Percentiles rank a stretch among this genome's conserved stretches.
phyloP scores from a whole-genome alignment of 805 yeast genomes.

The Huiozyma naganishii region DNA sequence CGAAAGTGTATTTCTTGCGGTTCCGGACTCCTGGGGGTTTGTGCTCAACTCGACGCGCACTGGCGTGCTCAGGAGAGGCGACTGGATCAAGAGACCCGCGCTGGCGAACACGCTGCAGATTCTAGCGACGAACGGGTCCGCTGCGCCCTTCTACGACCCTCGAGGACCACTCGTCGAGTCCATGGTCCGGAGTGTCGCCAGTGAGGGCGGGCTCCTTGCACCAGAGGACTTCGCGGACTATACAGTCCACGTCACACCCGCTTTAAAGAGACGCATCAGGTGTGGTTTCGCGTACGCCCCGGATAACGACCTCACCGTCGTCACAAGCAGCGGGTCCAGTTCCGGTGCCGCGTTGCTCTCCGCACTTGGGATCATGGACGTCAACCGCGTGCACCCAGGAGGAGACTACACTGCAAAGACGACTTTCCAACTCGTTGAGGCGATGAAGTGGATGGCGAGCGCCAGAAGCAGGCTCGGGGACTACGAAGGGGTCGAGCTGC shows the following conservation, averaged over 20 bases:
- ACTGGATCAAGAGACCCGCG: conserved; percentile 44
- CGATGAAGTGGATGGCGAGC: conserved; percentile 90
- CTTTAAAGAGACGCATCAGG: conserved; percentile 20
- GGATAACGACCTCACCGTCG: conserved; percentile 35
- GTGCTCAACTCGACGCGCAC: conserved; percentile 30
- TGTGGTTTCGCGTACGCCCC: conserved; percentile 24
- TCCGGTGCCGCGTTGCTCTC: conserved; percentile 75
- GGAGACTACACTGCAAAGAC: conserved; percentile 39
- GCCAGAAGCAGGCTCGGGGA: conserved; percentile 85
- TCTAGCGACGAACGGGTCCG: conserved; percentile 69
- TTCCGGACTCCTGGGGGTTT: conserved; percentile 45
- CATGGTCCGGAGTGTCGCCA: conserved; percentile 39
- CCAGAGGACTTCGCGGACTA: conserved; percentile 59
- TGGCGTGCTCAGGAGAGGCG: conserved; percentile 43
- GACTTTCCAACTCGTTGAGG: conserved; percentile 63
- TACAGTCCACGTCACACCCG: conserved; percentile 35
- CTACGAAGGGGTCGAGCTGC: conserved; percentile 24
- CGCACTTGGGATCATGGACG: conserved; percentile 57
- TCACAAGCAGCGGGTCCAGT: conserved; percentile 61
- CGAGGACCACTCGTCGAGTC: conserved; percentile 58
- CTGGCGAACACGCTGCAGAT: conserved; percentile 56
- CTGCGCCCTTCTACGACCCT: conserved; percentile 75
- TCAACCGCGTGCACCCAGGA: conserved; percentile 31
- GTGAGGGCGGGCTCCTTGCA: conserved; percentile 57
- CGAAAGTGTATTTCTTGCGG: conserved; percentile 24